Evolutionary conservation across 2,329 filamentous ascomycete genomes (phyloP).

Genomic region (Exophiala aquamarina): DNA sequence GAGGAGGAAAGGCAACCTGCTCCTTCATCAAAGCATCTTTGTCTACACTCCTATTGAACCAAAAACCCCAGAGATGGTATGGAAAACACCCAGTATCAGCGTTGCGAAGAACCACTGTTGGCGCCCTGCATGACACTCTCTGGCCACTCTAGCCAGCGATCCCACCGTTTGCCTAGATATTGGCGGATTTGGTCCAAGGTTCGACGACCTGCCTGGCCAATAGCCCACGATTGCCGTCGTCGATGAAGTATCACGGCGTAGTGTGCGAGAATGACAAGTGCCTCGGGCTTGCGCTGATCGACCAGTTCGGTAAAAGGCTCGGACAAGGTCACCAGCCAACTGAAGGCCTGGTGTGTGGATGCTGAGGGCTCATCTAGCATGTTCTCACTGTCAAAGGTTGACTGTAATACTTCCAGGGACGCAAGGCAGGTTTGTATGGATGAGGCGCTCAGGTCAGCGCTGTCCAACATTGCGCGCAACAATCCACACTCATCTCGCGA

Average conservation of each 20-base stretch:
- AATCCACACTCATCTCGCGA: constrained; percentile 9
- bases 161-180: constrained; percentile 32
- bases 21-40: too few species aligned
- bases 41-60: too few species aligned
- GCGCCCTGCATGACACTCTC: constrained; percentile 4
- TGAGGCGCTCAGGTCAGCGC: constrained; percentile 15
- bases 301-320: constrained; percentile 35
- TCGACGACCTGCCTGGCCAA: constrained; percentile 33
- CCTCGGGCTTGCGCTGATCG: constrained; percentile 38
- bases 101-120: too few species aligned
- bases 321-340: constrained; percentile 16
- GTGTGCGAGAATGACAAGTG: constrained; percentile 44
- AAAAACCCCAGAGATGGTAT: too few species aligned
- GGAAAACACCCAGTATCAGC: too few species aligned
- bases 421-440: constrained; percentile 10
- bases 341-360: constrained; percentile 10
- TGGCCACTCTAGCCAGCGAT: constrained; percentile 32
- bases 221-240: constrained; percentile 36
- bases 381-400: constrained; percentile 12
- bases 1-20: too few species aligned
- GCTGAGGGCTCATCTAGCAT: neutral
- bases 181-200: constrained; percentile 28
- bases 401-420: constrained; percentile 13
- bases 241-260: constrained; percentile 42
- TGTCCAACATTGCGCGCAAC: constrained; percentile 13